Evolutionary conservation across 2,329 filamentous ascomycete genomes (phyloP).

Genomic region (Paraphoma chrysanthemicola): DNA sequence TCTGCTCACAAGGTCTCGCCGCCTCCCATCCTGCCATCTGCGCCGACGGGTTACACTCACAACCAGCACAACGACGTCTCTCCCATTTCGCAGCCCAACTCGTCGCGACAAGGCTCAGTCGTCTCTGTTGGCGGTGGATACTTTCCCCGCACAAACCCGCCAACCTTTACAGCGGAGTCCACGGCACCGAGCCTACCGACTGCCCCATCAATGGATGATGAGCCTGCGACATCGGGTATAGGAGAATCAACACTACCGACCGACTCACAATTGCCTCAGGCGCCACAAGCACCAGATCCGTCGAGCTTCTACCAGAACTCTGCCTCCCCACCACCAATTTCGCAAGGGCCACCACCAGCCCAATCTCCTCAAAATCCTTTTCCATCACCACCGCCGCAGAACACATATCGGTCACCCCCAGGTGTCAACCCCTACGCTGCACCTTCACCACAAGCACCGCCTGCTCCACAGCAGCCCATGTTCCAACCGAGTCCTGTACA

Average conservation of each 20-base stretch:
- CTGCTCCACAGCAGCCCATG: constrained; percentile 3
- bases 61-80: constrained; percentile 58
- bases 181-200: constrained; percentile 45
- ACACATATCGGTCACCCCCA: constrained; percentile 13
- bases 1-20: constrained; percentile 57
- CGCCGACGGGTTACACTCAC: constrained; percentile 38
- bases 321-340: constrained; percentile 47
- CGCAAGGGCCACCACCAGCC: constrained; percentile 26
- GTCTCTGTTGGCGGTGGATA: constrained; percentile 60
- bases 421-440: constrained; percentile 9
- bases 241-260: constrained; percentile 24
- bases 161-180: constrained; percentile 52
- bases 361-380: constrained; percentile 29
- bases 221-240: constrained; percentile 33
- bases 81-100: constrained; percentile 56
- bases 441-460: constrained; percentile 13
- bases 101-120: constrained; percentile 56
- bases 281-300: constrained; percentile 30
- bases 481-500: constrained; percentile 16
- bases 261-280: constrained; percentile 29
- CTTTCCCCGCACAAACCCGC: constrained; percentile 59
- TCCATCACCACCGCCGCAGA: constrained; percentile 25
- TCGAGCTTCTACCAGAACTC: constrained; percentile 43
- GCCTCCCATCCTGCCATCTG: constrained; percentile 36
- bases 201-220: constrained; percentile 40